These are phyloP conservation scores for Fusarium beomiforme DNA, from an alignment of 2,329 filamentous ascomycete species.

Conservation along the genomic window DNA sequence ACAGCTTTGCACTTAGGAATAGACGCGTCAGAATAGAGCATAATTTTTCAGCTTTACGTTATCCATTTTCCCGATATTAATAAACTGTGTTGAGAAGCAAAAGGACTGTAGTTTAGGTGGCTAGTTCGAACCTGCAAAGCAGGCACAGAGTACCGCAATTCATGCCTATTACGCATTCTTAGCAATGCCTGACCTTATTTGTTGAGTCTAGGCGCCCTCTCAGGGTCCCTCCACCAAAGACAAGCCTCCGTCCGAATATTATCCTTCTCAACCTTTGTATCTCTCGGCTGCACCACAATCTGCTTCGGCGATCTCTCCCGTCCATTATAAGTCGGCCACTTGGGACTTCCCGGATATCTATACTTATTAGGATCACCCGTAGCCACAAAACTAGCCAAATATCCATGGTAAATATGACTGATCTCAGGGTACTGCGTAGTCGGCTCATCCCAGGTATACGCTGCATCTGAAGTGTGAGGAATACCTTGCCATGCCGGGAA, in stretches of 20 bases:
- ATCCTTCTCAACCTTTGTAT: conserved; percentile 48
- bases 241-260: conserved; percentile 47
- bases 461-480: conserved; percentile 50
- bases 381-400: conserved; percentile 51
- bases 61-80: too few relatives aligned
- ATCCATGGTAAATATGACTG: conserved; percentile 50
- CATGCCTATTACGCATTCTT: too few relatives aligned
- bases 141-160: too few relatives aligned
- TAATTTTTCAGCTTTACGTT: too few relatives aligned
- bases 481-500: conserved; percentile 50
- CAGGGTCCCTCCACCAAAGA: conserved; percentile 49
- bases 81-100: too few relatives aligned
- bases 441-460: conserved; percentile 51
- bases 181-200: too few relatives aligned
- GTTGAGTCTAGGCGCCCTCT: conserved; percentile 48
- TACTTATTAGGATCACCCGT: conserved; percentile 49
- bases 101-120: too few relatives aligned
- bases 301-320: conserved; percentile 30
- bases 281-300: conserved; percentile 46
- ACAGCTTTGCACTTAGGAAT: too few relatives aligned
- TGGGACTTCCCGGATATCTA: conserved; percentile 29
- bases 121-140: too few relatives aligned
- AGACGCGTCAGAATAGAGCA: not conserved
- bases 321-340: conserved; percentile 31
- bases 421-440: conserved; percentile 49